Percentiles rank a stretch among this genome's conserved stretches.
Conservation (phyloP, 1,284 basidiomycete genomes). For the Austroboletus rostrupii region DNA sequence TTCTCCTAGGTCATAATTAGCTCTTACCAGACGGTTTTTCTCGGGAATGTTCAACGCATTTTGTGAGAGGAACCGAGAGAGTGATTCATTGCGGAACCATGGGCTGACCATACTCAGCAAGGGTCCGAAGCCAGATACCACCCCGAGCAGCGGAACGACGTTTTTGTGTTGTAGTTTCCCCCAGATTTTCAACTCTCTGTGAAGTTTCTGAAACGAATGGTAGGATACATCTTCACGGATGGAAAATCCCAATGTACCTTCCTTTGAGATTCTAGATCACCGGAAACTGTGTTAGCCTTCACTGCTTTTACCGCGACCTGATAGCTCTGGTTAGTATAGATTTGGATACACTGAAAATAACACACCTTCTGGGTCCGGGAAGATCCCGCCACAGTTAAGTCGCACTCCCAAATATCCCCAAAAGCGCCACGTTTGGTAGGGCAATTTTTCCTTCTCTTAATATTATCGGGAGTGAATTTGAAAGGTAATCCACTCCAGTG, state of each 20-base stretch:
- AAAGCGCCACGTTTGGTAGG: slow-evolving; percentile 14
- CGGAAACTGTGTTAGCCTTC: not conserved
- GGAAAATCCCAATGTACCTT: slow-evolving; percentile 12
- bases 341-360: not conserved
- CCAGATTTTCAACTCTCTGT: slow-evolving; percentile 28
- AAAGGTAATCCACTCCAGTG: slow-evolving; percentile 10
- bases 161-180: slow-evolving; percentile 20
- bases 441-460: slow-evolving; percentile 14
- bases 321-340: not conserved
- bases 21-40: slow-evolving; percentile 19
- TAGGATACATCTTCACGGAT: not conserved
- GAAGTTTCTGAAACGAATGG: slow-evolving; percentile 19
- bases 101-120: slow-evolving; percentile 27
- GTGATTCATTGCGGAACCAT: slow-evolving; percentile 27
- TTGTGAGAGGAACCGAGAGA: slow-evolving; percentile 16
- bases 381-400: slow-evolving; percentile 9
- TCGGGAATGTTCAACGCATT: not conserved
- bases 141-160: slow-evolving; percentile 27
- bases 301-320: slow-evolving; percentile 27
- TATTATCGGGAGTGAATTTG: not conserved
- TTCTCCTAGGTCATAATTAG: not conserved
- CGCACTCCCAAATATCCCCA: slow-evolving; percentile 28
- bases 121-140: slow-evolving; percentile 18
- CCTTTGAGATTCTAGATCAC: slow-evolving; percentile 1
- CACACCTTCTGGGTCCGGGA: slow-evolving; percentile 8